Evolutionary conservation across 164 flowering plant species (phyloP).

Genomic region (Liriodendron chinense): DNA sequence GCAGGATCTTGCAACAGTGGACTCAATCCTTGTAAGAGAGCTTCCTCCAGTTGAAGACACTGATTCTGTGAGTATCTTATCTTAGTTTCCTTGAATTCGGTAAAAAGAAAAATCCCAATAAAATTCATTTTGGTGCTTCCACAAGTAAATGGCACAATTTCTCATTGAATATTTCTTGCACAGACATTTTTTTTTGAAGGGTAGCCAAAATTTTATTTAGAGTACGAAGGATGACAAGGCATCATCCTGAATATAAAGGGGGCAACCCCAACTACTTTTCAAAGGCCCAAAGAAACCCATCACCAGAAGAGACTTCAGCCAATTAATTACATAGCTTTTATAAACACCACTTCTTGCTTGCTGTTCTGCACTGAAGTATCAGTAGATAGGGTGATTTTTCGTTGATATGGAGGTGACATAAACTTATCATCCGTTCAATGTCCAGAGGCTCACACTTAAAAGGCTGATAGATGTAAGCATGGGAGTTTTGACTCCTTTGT

Average conservation of each 20-base stretch:
- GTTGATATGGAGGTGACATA: slow-evolving; percentile 12
- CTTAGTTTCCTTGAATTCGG: not conserved
- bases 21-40: slow-evolving; percentile 79
- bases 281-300: too few relatives aligned
- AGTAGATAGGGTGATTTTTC: not conserved
- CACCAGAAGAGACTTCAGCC: too few relatives aligned
- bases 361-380: not conserved
- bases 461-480: slow-evolving; percentile 88
- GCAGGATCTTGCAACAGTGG: slow-evolving; percentile 96
- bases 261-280: too few relatives aligned
- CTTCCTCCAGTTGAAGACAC: slow-evolving; percentile 79
- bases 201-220: too few relatives aligned
- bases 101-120: not conserved
- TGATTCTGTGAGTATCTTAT: slow-evolving; percentile 57
- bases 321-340: too few relatives aligned
- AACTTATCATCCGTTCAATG: slow-evolving; percentile 17
- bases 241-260: too few relatives aligned
- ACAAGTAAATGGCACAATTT: too few relatives aligned
- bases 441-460: slow-evolving; percentile 89
- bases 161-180: too few relatives aligned
- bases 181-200: too few relatives aligned
- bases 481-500: slow-evolving; percentile 88
- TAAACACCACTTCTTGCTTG: too few relatives aligned
- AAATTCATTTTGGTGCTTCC: not conserved
- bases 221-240: too few relatives aligned